Evolutionary conservation across 495 filamentous ascomycete species (phyloP).

Genomic region (Alectoria sarmentosa): DNA sequence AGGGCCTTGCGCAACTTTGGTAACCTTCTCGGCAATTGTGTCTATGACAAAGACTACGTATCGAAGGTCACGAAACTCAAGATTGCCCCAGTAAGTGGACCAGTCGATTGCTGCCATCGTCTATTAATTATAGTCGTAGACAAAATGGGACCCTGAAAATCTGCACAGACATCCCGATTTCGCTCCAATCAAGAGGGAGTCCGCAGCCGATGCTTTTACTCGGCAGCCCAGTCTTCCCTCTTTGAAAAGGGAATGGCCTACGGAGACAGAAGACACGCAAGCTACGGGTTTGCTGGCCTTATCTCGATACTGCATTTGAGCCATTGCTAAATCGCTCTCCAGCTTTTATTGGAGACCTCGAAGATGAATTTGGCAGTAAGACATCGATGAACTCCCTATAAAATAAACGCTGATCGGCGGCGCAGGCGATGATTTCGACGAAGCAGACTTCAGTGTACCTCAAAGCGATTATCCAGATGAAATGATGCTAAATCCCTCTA

Average conservation of each 20-base stretch:
- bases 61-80: conserved; percentile 78
- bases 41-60: conserved; percentile 94
- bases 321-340: conserved; percentile 6
- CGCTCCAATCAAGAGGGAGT: conserved; percentile 55
- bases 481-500: conserved; percentile 35
- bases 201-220: conserved; percentile 17
- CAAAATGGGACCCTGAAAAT: conserved; percentile 65
- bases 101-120: conserved; percentile 4
- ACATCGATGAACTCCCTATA: neutral
- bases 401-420: conserved; percentile 25
- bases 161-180: conserved; percentile 75
- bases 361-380: conserved; percentile 67
- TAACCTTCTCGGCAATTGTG: conserved; percentile 92
- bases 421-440: conserved; percentile 57
- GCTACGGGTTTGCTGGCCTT: neutral
- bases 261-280: conserved; percentile 11
- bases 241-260: conserved; percentile 30
- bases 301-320: neutral
- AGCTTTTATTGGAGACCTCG: conserved; percentile 37
- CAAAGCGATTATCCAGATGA: conserved; percentile 59
- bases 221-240: conserved; percentile 12
- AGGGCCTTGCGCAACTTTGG: conserved; percentile 86
- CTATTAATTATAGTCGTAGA: conserved; percentile 23
- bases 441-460: conserved; percentile 60
- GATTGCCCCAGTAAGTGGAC: conserved; percentile 45